Evolutionary conservation across 78 protist genomes (phyloP).

Genomic region (Trichosphaerium sp.): DNA sequence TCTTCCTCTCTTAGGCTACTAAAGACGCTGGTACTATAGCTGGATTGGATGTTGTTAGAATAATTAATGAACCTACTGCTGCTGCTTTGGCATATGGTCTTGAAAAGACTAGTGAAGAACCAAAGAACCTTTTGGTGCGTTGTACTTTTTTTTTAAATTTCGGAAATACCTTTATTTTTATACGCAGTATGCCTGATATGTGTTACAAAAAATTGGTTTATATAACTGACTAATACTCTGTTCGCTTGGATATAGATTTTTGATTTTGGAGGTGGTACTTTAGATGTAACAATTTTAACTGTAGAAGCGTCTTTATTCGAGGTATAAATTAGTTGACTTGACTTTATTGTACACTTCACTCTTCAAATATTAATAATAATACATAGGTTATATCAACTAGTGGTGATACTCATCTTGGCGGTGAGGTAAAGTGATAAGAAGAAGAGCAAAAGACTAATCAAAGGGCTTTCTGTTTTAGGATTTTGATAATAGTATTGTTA

Average conservation of each 20-base stretch:
- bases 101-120: conserved; percentile 19
- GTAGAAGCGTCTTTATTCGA: too few species aligned
- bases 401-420: conserved; percentile 76
- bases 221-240: too few species aligned
- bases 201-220: too few species aligned
- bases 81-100: conserved; percentile 71
- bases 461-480: too few species aligned
- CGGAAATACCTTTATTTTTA: too few species aligned
- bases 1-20: conserved; percentile 62
- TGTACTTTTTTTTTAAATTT: too few species aligned
- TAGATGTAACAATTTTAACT: conserved; percentile 71
- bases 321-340: too few species aligned
- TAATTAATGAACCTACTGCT: conserved; percentile 70
- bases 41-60: conserved; percentile 40
- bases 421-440: too few species aligned
- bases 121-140: conserved; percentile 49
- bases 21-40: conserved; percentile 81
- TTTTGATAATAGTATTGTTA: conserved; percentile 59
- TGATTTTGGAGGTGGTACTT: conserved; percentile 71
- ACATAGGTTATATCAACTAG: conserved; percentile 78
- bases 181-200: too few species aligned
- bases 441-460: too few species aligned
- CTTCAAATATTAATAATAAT: conserved; percentile 50
- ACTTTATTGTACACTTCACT: too few species aligned
- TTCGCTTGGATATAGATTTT: conserved; percentile 53